Percentiles rank a stretch among this genome's conserved stretches.
phyloP scores from a whole-genome alignment of 805 yeast species.

The Metschnikowia baotianmanensis region DNA sequence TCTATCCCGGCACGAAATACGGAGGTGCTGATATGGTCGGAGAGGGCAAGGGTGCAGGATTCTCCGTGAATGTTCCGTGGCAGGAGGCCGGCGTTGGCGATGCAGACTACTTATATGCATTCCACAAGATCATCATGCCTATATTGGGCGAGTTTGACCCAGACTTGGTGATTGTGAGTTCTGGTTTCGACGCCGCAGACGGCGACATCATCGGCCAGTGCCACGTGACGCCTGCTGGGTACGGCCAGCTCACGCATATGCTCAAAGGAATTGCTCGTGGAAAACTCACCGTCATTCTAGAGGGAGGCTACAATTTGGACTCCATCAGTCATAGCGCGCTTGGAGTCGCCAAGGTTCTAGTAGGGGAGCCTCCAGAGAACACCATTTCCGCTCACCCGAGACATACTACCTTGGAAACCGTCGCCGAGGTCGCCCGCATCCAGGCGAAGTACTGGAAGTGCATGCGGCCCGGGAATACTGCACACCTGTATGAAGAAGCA shows the following conservation, averaged over 20 bases:
- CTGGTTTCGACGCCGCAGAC: conserved; percentile 98
- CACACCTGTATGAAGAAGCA: conserved; percentile 38
- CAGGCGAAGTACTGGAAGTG: conserved; percentile 90
- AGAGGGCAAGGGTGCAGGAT: conserved; percentile 83
- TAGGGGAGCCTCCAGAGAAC: conserved; percentile 94
- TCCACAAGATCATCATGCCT: conserved; percentile 82
- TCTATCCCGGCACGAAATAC: conserved; percentile 90
- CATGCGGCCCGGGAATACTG: conserved; percentile 63
- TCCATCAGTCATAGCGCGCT: conserved; percentile 88
- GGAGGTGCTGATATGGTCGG: conserved; percentile 85
- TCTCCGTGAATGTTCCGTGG: conserved; percentile 92
- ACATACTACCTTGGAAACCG: conserved; percentile 71
- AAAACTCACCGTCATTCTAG: conserved; percentile 81
- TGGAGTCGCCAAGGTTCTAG: conserved; percentile 83
- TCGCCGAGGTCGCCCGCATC: conserved; percentile 73
- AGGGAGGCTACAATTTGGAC: conserved; percentile 95
- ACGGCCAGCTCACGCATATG: conserved; percentile 94
- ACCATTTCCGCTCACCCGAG: conserved; percentile 66
- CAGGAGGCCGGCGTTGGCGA: conserved; percentile 87
- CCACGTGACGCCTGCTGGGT: conserved; percentile 92
- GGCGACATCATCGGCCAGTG: conserved; percentile 98
- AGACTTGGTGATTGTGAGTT: conserved; percentile 85
- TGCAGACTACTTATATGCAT: conserved; percentile 93
- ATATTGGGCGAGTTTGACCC: conserved; percentile 87
- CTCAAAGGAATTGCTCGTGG: conserved; percentile 86